Base-by-base conservation (phyloP, 1,284 basidiomycete species). In the Malassezia arunalokei region DNA sequence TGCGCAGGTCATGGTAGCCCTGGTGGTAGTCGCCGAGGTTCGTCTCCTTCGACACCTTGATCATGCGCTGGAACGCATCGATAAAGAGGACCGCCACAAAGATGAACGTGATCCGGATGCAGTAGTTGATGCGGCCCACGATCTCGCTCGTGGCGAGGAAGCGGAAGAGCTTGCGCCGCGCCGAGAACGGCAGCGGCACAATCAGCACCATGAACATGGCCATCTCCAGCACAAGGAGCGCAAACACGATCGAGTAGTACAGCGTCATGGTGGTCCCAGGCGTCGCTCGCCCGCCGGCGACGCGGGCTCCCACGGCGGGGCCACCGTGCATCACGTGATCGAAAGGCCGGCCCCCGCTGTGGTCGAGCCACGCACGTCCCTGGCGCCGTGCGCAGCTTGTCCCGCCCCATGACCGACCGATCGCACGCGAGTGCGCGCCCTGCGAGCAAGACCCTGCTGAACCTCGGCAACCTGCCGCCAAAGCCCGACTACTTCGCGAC, bases 51-150 rank as follows among this genome's bases (percentile, higher is more conserved):
- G 83, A 83, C 35, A 92, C 83, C 54, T 87, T 82, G 77, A 85
- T 82, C 86, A 94, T 91, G 60, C 90, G 81, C 75, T 95, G 90
- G 39, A 92, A 78, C 27, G 91, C 88, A 64, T 95, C 90, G n/a
- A 82, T 77, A 63, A 89, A 88, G 11, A 73, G 60, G 6, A 95
- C 81, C 1, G 78, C 86, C 0, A 94, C 83, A 67, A 92, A 94
- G 59, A 95, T 92, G 78, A 94, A 94, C 6, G 87, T 86, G 63
- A 95, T 94, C 73, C 94, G 94, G n/a, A 73, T 63, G 87, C 79
- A 49, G 63, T 79, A 79, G 60, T 79, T 77, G 43, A 79, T 66
- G 66, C 78, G 78, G 54, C 76, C 78, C 68, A 63, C 48, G 39
- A 71, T 56, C 8, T 58, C 63, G 57, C 58, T 70, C 29, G 62